Conservation (phyloP, 768 basidiomycete species). For the Multifurca ochricompacta region DNA sequence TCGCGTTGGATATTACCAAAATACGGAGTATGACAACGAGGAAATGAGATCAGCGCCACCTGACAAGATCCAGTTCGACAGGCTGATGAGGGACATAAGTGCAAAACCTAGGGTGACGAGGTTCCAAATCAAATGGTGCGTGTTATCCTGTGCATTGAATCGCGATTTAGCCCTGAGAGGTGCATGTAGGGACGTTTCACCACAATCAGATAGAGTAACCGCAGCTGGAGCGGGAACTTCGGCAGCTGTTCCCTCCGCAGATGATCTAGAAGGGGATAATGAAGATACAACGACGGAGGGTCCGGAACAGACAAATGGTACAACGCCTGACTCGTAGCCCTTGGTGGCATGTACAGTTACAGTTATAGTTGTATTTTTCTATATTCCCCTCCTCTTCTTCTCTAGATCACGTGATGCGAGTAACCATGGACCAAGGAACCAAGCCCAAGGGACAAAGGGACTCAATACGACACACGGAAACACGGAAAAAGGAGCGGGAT, state of each 20-base stretch:
- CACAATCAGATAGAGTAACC: conserved; percentile 33
- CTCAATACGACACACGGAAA: too few relatives aligned
- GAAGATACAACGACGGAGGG: conserved; percentile 21
- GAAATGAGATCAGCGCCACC: conserved; percentile 78
- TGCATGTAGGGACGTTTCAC: conserved; percentile 28
- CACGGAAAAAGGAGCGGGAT: too few relatives aligned
- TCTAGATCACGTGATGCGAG: not conserved
- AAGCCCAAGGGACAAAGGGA: too few relatives aligned
- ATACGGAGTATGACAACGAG: conserved; percentile 95
- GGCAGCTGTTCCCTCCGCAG: conserved; percentile 66
- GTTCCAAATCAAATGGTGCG: conserved; percentile 82
- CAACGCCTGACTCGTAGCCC: not conserved
- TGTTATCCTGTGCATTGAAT: conserved; percentile 9
- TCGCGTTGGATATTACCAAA: conserved; percentile 98
- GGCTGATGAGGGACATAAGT: conserved; percentile 80
- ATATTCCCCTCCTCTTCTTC: not conserved
- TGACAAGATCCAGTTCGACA: conserved; percentile 61
- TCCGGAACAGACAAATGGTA: conserved; percentile 16
- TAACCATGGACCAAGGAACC: too few relatives aligned
- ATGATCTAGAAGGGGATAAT: conserved; percentile 45
- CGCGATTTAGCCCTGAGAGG: not conserved
- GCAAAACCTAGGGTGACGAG: conserved; percentile 91
- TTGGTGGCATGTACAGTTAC: too few relatives aligned
- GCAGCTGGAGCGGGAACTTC: conserved; percentile 60
- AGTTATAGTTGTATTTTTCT: not conserved